Evolutionary conservation across 768 basidiomycete genomes (phyloP).

Genomic region (Lentinula raphanica): DNA sequence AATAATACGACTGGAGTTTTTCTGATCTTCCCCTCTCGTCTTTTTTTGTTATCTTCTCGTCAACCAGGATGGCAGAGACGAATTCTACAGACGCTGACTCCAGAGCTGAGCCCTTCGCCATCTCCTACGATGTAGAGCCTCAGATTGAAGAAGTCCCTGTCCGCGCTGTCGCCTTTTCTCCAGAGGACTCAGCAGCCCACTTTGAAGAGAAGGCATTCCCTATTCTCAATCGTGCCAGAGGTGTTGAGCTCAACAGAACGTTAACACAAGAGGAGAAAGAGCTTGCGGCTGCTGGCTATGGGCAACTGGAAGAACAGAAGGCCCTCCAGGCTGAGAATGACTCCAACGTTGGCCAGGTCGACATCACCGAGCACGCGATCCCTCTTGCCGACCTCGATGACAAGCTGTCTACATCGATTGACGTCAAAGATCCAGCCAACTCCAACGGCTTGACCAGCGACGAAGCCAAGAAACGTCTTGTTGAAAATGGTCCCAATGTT

Average conservation of each 20-base stretch:
- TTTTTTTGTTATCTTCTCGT: background rate
- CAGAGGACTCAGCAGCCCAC: constrained; percentile 28
- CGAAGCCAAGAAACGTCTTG: constrained; percentile 51
- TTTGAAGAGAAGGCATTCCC: constrained; percentile 33
- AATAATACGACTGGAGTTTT: background rate
- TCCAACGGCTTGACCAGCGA: constrained; percentile 47
- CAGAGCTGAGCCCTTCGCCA: background rate
- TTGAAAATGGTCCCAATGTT: constrained; percentile 53
- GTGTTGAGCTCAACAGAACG: constrained; percentile 56
- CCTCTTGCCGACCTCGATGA: constrained; percentile 35
- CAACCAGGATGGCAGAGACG: background rate
- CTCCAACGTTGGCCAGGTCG: constrained; percentile 36
- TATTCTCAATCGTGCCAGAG: constrained; percentile 37
- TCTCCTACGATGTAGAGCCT: constrained; percentile 9
- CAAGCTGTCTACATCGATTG: constrained; percentile 43
- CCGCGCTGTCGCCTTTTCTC: constrained; percentile 47
- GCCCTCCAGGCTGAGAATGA: constrained; percentile 23
- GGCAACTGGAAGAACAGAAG: constrained; percentile 48
- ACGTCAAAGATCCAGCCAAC: constrained; percentile 44
- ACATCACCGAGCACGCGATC: constrained; percentile 54
- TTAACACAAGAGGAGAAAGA: constrained; percentile 65
- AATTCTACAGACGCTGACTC: background rate
- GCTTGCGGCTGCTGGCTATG: constrained; percentile 65
- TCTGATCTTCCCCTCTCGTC: background rate
- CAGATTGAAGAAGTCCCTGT: constrained; percentile 29